A percentile compares a stretch with the other conserved stretches of the same genome.
Evolutionary conservation across 2,329 filamentous ascomycete genomes (phyloP).

Genomic region (Ceratocystis cacaofunesta): DNA sequence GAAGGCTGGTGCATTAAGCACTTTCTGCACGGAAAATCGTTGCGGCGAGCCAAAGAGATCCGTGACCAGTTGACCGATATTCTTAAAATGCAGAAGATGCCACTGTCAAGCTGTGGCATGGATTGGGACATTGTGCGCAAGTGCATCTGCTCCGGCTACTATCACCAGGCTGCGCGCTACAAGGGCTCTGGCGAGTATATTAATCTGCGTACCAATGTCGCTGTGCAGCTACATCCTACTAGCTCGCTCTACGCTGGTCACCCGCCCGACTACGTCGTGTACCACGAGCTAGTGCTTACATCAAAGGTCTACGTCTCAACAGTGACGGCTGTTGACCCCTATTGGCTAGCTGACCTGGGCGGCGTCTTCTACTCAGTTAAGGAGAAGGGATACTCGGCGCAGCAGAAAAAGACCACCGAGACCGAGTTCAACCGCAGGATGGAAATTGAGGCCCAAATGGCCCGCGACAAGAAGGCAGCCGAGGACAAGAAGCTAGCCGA

Average conservation of each 20-base stretch:
- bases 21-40: slow-evolving; percentile 87
- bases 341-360: slow-evolving; percentile 91
- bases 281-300: slow-evolving; percentile 94
- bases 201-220: slow-evolving; percentile 87
- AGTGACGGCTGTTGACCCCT: slow-evolving; percentile 87
- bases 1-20: slow-evolving; percentile 89
- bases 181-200: slow-evolving; percentile 96
- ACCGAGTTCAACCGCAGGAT: slow-evolving; percentile 84
- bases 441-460: slow-evolving; percentile 89
- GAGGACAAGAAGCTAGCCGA: slow-evolving; percentile 40
- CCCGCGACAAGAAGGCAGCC: slow-evolving; percentile 59
- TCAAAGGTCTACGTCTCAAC: slow-evolving; percentile 97
- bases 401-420: slow-evolving; percentile 76
- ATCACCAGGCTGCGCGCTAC: slow-evolving; percentile 90
- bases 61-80: slow-evolving; percentile 87
- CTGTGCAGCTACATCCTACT: slow-evolving; percentile 86
- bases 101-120: slow-evolving; percentile 73
- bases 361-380: slow-evolving; percentile 96
- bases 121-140: slow-evolving; percentile 94
- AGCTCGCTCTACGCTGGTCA: slow-evolving; percentile 89
- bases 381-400: slow-evolving; percentile 85
- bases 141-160: slow-evolving; percentile 95
- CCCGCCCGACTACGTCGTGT: slow-evolving; percentile 90
- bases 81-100: slow-evolving; percentile 82
- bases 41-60: slow-evolving; percentile 84